Evolutionary conservation across 2,329 filamentous ascomycete species (phyloP).

Genomic region (Drechslerella dactyloides): DNA sequence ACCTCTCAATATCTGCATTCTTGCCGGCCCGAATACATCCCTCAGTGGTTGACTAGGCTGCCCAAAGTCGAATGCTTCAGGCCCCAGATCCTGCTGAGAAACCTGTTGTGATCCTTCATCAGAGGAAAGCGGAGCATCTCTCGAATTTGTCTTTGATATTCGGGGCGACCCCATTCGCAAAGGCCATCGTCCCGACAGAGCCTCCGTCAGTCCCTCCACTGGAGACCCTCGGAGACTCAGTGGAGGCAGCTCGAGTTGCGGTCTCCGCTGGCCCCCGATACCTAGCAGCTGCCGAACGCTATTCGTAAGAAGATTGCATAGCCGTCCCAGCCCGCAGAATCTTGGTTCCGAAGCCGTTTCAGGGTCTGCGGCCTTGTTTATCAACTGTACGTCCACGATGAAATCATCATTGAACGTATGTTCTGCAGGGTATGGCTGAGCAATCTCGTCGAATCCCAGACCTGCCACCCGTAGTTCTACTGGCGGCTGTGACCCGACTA

Average conservation of each 20-base stretch:
- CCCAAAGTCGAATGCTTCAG: not conserved
- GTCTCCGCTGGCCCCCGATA: not conserved
- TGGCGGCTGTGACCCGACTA: constrained; percentile 11
- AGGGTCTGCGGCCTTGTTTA: not conserved
- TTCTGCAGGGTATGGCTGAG: not conserved
- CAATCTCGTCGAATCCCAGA: constrained; percentile 17
- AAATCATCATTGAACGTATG: no score
- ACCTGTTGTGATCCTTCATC: no score
- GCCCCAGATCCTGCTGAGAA: no score
- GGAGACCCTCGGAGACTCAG: constrained; percentile 9
- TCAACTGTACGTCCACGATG: constrained; percentile 9
- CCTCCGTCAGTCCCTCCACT: not conserved
- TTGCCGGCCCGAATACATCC: constrained; percentile 14
- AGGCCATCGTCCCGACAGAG: constrained; percentile 14
- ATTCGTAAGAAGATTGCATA: constrained; percentile 14
- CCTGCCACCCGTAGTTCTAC: constrained; percentile 5
- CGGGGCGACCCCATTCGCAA: not conserved
- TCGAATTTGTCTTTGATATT: not conserved
- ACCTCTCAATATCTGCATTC: constrained; percentile 2
- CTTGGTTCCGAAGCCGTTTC: not conserved
- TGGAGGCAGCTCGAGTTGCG: constrained; percentile 10
- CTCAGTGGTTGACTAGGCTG: not conserved
- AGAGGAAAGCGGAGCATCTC: constrained; percentile 16
- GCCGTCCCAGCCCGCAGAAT: constrained; percentile 10
- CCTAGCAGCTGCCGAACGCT: constrained; percentile 14